Base-by-base conservation (phyloP, 2,329 filamentous ascomycete species). In the Colletotrichum chlorophyti region DNA sequence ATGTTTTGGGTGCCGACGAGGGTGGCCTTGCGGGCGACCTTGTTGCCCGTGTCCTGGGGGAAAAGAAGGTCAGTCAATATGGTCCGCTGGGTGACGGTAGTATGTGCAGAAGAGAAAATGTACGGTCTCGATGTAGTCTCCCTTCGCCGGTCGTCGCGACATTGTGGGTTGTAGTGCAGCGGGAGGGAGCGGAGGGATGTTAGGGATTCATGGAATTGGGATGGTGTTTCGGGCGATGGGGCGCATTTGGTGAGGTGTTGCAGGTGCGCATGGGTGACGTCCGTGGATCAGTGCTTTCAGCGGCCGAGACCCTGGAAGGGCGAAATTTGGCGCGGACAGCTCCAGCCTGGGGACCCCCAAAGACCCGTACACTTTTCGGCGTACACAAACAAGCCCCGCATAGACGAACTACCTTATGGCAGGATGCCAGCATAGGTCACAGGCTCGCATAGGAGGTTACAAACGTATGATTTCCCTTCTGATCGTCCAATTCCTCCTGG, bases 1-100 rank as follows among this genome's bases (percentile, higher is more conserved):
- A 99, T 98, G 77, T 98, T 96, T 67, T 96, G 93, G 19, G 94
- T 97, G 68, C 95, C 95, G 69, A 96, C 91, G 66, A 99, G 91
- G 71, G 90, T 88, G 62, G 92, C 91, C 66, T 92, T 92, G 65
- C 95, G 91, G 34, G 93, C 94, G 68, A 99, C 95, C 79, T 98
- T 98, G 84, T 99, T 99, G 65, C 95, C 95, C 3, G 93, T 97
- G 77, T 98, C 94, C 93, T 96, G 65, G 17, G 23, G 1, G 50
- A 29, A 23, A n/a, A n/a, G n/a, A n/a, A n/a, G n/a, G 21, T 17
- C 40, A 6, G 38, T 43, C 14, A 41, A 23, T 6, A 7, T 2
- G 2, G 10, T 8, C 10, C 4, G 14, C 10, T 6, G 2, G 17
- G 14, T 15, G 12, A 35, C 6, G 6, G 10, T 4, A 9, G 9